phyloP scores from a whole-genome alignment of 805 yeast species.

The Pichia cabralensis region DNA sequence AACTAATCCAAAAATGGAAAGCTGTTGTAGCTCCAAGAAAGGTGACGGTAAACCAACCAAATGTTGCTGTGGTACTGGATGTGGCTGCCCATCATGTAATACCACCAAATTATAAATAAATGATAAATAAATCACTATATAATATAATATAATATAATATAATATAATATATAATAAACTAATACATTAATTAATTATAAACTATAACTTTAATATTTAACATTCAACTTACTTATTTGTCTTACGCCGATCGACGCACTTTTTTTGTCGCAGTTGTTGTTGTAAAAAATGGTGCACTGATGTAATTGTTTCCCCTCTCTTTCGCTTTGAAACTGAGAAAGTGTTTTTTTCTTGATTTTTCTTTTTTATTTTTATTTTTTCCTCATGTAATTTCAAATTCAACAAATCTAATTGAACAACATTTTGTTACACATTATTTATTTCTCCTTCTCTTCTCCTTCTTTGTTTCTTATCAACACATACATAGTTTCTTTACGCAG shows the following conservation, averaged over 20 bases:
- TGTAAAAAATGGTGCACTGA: no score
- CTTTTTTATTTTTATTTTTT: no score
- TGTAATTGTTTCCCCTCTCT: no score
- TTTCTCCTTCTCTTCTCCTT: not conserved
- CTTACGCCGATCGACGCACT: no score
- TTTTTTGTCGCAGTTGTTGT: no score
- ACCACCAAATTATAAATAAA: slow-evolving; percentile 25
- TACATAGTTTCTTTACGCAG: not conserved
- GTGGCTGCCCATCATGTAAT: slow-evolving; percentile 28
- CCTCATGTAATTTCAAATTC: no score
- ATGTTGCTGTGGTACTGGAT: slow-evolving; percentile 28
- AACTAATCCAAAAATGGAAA: no score
- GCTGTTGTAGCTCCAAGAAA: slow-evolving; percentile 21
- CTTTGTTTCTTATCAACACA: not conserved
- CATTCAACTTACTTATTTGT: no score
- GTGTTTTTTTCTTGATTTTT: no score
- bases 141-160: not conserved
- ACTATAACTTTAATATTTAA: not conserved
- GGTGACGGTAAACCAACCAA: slow-evolving; percentile 11
- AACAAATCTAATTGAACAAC: no score
- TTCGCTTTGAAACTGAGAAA: no score
- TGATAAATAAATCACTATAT: no score
- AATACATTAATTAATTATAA: not conserved
- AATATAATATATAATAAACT: not conserved
- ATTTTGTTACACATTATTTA: not conserved